Conservation (phyloP, 2,329 filamentous ascomycete genomes). For the Pseudocercospora crystallina region DNA sequence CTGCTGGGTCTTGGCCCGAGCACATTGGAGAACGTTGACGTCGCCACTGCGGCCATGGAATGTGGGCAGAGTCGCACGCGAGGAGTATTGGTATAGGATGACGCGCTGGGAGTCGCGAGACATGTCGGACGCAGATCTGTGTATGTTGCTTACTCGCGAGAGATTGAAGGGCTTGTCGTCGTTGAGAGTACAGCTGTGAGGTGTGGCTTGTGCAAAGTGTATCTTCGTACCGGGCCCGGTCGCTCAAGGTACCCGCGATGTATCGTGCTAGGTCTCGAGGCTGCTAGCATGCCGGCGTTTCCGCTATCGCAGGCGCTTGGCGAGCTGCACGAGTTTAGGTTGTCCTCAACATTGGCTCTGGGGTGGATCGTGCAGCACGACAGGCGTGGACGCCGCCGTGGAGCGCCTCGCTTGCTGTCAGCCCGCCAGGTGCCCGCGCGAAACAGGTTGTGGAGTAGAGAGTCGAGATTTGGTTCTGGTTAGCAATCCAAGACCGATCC, state of each 20-base stretch:
- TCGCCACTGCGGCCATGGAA: background rate
- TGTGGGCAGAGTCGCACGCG: background rate
- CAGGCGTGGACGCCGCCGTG: background rate
- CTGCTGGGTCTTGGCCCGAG: constrained; percentile 1
- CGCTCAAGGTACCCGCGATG: constrained; percentile 12
- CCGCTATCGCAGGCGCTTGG: constrained; percentile 22
- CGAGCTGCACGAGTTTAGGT: constrained; percentile 15
- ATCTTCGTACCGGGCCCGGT: constrained; percentile 1
- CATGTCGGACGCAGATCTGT: constrained; percentile 12
- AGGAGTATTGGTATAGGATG: constrained; percentile 6
- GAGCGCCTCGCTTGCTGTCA: constrained; percentile 15
- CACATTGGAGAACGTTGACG: constrained; percentile 5
- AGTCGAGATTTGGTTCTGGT: background rate
- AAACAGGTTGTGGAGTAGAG: constrained; percentile 12
- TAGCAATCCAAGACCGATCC: no score
- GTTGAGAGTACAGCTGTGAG: background rate
- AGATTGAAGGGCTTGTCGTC: background rate
- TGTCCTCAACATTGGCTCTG: constrained; percentile 20
- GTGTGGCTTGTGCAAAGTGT: constrained; percentile 1
- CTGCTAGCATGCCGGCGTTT: constrained; percentile 17
- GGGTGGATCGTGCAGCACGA: constrained; percentile 16
- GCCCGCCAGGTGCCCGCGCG: constrained; percentile 8
- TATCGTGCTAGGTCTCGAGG: constrained; percentile 7
- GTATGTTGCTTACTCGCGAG: background rate
- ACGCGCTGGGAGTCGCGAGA: constrained; percentile 9